Evolutionary conservation across 192 early-diverging fungal genomes (phyloP), one percentile per base, ranked within the genome.

Genomic region (Piromyces finnis): DNA sequence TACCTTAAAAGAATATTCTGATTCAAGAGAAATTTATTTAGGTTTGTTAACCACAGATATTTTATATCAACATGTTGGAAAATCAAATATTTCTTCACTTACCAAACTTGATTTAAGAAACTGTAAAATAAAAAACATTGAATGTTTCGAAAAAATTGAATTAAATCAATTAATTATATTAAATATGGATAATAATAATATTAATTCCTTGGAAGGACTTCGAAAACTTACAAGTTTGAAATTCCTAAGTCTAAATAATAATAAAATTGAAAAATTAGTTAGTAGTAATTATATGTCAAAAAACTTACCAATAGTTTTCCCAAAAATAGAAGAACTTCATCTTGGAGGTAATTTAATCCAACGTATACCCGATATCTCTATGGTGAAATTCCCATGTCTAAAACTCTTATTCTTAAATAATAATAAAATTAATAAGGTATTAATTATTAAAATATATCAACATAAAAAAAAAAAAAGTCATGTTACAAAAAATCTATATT

Each of bases 1-100:
- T 22, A 86, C 87, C 0, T 27, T 83, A n/a, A 88, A 88, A 80
- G 89, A 91, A 35, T 88, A 89, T 79, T 51, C 79, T 5, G 30
- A 82, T 29, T 87, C 90, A 28, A 86, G 86, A 77, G 90, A 91
- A 79, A 81, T 86, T 1, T 91, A 86, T 83, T 84, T 91, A 30
- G 90, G 90, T 22, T 88, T 85, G 78, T 86, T 91, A 28, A 91
- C 90, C 16, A 83, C 88, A 3, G 90, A 91, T 80, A 87, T 91
- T 26, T 82, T 91, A 12, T 88, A 86, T 6, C 88, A 89, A 81
- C 88, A 90, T 79, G 87, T 91, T 78, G 90, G 90, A 2, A 88
- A 91, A 68, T 85, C 85, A 35, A 81, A 83, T 18, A 89, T 91
- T 83, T 84, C 86, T 77, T 85, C 83, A 51, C 90, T 91, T 32